phyloP scores from a whole-genome alignment of 352 stramenopile species.

The Pythium angustatum region DNA sequence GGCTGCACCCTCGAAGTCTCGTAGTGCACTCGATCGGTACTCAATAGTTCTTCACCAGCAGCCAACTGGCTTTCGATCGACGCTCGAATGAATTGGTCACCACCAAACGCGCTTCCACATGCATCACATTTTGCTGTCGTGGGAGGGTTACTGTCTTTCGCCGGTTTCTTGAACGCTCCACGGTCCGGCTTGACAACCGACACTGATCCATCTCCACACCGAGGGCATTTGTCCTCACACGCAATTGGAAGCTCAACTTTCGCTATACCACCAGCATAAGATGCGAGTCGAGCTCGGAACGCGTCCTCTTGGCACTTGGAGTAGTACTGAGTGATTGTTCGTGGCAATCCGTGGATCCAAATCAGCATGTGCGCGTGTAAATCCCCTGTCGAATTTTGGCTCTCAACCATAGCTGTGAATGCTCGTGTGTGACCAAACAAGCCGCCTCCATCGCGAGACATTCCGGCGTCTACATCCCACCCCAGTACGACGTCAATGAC shows the following conservation, averaged over 20 bases:
- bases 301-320: neutral
- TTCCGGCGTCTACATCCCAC: neutral
- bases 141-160: too few species aligned
- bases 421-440: constrained; percentile 7
- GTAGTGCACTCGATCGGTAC: too few species aligned
- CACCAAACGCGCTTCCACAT: too few species aligned
- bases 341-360: constrained; percentile 6
- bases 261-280: neutral
- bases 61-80: too few species aligned
- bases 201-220: too few species aligned
- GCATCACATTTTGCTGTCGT: too few species aligned
- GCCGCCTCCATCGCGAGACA: neutral
- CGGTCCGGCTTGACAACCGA: too few species aligned
- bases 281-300: neutral
- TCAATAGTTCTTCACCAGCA: too few species aligned
- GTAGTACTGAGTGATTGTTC: constrained; percentile 5
- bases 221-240: too few species aligned
- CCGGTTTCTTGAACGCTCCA: constrained; percentile 12
- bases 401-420: constrained; percentile 1
- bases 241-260: neutral
- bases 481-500: constrained; percentile 4
- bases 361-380: constrained; percentile 12
- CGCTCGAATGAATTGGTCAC: too few species aligned
- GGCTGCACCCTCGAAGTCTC: too few species aligned
- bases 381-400: constrained; percentile 6